phyloP scores from a whole-genome alignment of 2,329 filamentous ascomycete genomes.

The Cordyceps militaris region DNA sequence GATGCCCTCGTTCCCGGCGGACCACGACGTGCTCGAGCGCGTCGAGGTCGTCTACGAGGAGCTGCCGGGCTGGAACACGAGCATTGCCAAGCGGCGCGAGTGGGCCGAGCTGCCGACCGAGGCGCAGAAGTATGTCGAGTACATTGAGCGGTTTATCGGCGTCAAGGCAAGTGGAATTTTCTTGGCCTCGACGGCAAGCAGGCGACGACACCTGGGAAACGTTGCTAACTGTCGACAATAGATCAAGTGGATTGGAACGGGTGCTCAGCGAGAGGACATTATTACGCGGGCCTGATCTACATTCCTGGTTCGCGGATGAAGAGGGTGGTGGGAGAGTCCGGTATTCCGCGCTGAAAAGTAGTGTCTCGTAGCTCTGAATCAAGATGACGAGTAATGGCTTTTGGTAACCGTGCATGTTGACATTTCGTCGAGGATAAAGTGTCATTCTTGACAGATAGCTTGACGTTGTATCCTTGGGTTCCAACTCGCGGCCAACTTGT shows the following conservation, averaged over 20 bases:
- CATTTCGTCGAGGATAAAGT: too few species aligned
- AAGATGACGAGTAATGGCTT: too few species aligned
- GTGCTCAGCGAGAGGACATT: not conserved
- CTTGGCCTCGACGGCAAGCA: not conserved
- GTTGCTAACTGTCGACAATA: not conserved
- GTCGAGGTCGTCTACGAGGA: conserved; percentile 58
- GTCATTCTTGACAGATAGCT: too few species aligned
- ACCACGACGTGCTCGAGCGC: conserved; percentile 34
- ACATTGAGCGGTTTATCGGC: not conserved
- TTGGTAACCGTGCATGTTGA: too few species aligned
- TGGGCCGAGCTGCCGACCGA: conserved; percentile 50
- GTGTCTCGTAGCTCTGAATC: not conserved
- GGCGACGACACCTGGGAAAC: not conserved
- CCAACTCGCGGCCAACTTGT: too few species aligned
- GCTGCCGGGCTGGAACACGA: conserved; percentile 57
- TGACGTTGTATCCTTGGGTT: too few species aligned
- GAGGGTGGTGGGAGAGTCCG: too few species aligned
- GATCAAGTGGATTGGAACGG: conserved; percentile 7
- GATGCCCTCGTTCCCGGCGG: conserved; percentile 54
- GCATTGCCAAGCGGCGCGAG: conserved; percentile 47
- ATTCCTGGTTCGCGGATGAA: too few species aligned
- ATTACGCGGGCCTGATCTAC: not conserved
- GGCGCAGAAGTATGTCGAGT: conserved; percentile 51
- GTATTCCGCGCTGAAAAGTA: too few species aligned
- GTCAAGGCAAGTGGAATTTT: not conserved